Evolutionary conservation across 2,329 filamentous ascomycete species (phyloP), one percentile per base, ranked within the genome.

Genomic region (Aureobasidium sp.): DNA sequence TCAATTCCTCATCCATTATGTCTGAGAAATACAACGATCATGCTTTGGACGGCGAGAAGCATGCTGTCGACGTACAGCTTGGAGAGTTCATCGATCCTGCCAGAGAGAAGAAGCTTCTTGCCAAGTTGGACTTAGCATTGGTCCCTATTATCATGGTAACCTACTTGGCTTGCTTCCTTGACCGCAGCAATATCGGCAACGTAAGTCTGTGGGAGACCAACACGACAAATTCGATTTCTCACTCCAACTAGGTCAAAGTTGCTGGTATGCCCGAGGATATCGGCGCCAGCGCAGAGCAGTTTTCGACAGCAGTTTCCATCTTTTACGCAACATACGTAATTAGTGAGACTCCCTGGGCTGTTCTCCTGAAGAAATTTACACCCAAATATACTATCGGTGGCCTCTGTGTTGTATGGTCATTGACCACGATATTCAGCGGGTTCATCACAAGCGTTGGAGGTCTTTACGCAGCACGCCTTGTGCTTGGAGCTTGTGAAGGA

Each of bases 61-160:
- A 44, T 39, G 49, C 41, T n/a, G 49, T 36, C 25, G 36, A 41
- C 41, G 41, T 61, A 15, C 39, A 54, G 16, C 34, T 37, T 10
- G 49, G 41, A 32, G 63, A 50, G 37, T 41, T 37, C 48, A 72
- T 82, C 21, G 79, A 82, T 63, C 72, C 74, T 1, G 72, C 67
- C 25, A 77, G 76, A 58, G 80, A 82, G 66, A 71, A 68, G 54
- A 77, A 73, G 59, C 69, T 82, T 2, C 73, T 82, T 6, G 68
- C 72, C 25, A 81, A 81, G 63, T 70, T 82, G 11, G 80, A 82
- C 60, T 48, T 76, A 3, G 74, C 74, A 3, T 77, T 82, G 55
- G 75, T 77, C 5, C 80, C 79, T 0, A 77, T 83, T 59, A 79
- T 84, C 62, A 83, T 82, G 76, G 69, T 82, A 49, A 75, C 83